Percentiles rank a stretch among this genome's conserved stretches.
These are phyloP conservation scores for Botrytis aclada DNA, from an alignment of 2,329 filamentous ascomycete species.

Conservation along the genomic window DNA sequence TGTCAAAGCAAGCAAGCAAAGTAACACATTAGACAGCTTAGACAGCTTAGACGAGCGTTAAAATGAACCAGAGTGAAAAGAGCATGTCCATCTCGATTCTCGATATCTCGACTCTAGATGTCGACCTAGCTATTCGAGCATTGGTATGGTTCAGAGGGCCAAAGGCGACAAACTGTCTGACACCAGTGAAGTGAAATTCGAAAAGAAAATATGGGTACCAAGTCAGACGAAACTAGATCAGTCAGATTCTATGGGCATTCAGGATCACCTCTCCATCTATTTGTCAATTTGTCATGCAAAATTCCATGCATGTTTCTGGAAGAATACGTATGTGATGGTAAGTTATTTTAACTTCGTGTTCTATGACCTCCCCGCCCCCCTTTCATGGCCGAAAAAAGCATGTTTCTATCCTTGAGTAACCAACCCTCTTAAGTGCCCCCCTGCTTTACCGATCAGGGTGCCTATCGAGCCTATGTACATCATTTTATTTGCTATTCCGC, in stretches of 20 bases:
- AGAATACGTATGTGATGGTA: conserved; percentile 7
- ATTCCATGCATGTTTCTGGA: conserved; percentile 20
- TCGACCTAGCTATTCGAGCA: not conserved
- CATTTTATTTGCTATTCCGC: conserved; percentile 12
- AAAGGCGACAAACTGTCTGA: not conserved
- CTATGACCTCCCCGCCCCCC: conserved; percentile 3
- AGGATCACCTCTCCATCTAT: conserved; percentile 6
- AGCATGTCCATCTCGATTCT: not conserved
- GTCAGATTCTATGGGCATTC: not conserved
- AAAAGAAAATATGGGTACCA: not conserved
- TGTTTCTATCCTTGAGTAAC: conserved; percentile 3
- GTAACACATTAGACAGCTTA: not conserved
- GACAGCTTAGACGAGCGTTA: conserved; percentile 9
- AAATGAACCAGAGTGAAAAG: not conserved
- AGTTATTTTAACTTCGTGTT: conserved; percentile 20
- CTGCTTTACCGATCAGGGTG: conserved; percentile 1
- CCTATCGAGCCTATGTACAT: not conserved
- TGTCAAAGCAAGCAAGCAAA: conserved; percentile 17
- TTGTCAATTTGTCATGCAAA: conserved; percentile 4
- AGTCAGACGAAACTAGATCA: not conserved
- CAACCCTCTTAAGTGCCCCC: conserved; percentile 5
- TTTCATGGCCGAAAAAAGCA: conserved; percentile 12
- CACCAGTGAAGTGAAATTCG: not conserved
- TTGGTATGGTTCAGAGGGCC: not conserved
- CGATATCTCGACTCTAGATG: not conserved